Conservation (phyloP, 495 filamentous ascomycete species). For the Pyronema omphalodes region DNA sequence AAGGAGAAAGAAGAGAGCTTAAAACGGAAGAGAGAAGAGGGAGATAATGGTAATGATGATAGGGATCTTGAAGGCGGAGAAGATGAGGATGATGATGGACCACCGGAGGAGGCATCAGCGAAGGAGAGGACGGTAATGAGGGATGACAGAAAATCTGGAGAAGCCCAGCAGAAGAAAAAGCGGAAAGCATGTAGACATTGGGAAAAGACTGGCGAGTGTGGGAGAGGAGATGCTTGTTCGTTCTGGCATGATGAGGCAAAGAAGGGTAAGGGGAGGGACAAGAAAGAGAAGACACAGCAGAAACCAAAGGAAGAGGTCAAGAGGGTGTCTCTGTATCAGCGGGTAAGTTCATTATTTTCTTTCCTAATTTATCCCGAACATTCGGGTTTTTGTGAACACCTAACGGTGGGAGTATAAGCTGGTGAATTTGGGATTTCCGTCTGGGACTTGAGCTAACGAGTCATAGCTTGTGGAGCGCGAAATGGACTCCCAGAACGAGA, state of each 20-base stretch:
- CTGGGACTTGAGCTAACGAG: conserved; percentile 2
- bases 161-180: conserved; percentile 7
- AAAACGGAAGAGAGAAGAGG: neutral
- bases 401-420: no score
- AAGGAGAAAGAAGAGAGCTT: neutral
- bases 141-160: neutral
- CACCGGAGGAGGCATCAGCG: conserved; percentile 1
- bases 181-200: neutral
- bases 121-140: neutral
- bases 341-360: conserved; percentile 26
- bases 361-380: no score
- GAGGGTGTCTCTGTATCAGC: conserved; percentile 33
- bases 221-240: no score
- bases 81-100: neutral
- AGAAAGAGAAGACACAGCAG: neutral
- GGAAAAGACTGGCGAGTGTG: neutral
- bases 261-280: neutral
- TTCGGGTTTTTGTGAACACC: no score
- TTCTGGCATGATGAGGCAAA: neutral
- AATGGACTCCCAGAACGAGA: conserved; percentile 18
- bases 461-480: conserved; percentile 24
- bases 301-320: neutral
- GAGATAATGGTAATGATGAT: neutral
- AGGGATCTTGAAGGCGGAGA: neutral
- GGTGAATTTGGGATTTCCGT: no score